Conservation (phyloP, 2,329 filamentous ascomycete genomes). For the Aspergillus luchuensis region DNA sequence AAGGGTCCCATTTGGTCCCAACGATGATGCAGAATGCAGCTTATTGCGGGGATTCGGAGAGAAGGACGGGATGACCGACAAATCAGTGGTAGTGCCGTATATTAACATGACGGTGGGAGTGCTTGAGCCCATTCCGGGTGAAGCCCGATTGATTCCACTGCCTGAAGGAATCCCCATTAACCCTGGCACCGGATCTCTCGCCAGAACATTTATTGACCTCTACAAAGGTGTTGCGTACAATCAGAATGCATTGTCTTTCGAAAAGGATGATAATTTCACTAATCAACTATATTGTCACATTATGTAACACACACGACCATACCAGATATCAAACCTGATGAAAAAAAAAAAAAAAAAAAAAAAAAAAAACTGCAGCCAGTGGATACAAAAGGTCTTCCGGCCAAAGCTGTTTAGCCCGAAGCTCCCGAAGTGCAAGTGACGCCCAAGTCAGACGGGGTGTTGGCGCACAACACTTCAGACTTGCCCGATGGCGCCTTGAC, state of each 20-base stretch:
- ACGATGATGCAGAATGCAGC: neutral
- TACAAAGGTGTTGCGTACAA: no score
- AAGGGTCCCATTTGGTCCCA: neutral
- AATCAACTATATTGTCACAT: no score
- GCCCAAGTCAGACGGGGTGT: constrained; percentile 35
- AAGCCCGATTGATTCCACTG: neutral
- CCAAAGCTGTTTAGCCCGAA: constrained; percentile 29
- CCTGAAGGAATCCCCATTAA: no score
- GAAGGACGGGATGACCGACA: neutral
- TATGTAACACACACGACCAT: neutral
- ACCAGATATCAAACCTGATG: neutral
- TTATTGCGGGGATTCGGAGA: neutral
- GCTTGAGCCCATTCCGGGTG: neutral
- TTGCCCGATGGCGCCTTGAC: constrained; percentile 39
- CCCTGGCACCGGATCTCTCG: no score
- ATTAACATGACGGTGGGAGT: neutral
- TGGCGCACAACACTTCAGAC: constrained; percentile 37
- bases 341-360: no score
- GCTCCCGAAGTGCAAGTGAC: constrained; percentile 38
- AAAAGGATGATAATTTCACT: no score
- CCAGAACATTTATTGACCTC: no score
- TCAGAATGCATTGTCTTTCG: no score
- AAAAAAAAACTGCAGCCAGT: neutral
- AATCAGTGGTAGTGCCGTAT: neutral
- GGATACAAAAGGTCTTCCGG: neutral